Conservation (phyloP, 2,329 filamentous ascomycete genomes). For the Pleoardoris graminearum region DNA sequence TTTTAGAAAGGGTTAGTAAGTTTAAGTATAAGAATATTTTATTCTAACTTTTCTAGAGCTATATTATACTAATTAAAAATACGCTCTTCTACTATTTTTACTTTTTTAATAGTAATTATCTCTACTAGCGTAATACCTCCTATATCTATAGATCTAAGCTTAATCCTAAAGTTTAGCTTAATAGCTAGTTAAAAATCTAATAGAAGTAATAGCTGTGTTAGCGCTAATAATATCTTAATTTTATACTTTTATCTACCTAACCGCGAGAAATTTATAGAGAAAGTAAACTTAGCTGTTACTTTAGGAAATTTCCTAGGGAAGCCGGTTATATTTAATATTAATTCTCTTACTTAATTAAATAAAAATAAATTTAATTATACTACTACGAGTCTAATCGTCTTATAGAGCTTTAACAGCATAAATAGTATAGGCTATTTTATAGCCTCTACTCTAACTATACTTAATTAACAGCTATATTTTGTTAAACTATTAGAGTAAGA, state of each 20-base stretch:
- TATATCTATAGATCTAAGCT: constrained; percentile 11
- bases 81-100: constrained; percentile 10
- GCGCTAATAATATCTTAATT: constrained; percentile 16
- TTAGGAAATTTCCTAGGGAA: constrained; percentile 12
- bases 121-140: constrained; percentile 11
- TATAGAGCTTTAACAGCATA: constrained; percentile 17
- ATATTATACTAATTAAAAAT: constrained; percentile 12
- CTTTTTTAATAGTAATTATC: constrained; percentile 5
- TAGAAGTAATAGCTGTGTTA: constrained; percentile 12
- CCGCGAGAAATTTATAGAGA: constrained; percentile 14
- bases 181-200: constrained; percentile 13
- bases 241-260: constrained; percentile 17
- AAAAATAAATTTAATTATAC: constrained; percentile 14
- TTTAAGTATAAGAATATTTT: constrained; percentile 9
- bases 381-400: constrained; percentile 11
- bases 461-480: constrained; percentile 14
- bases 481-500: constrained; percentile 9
- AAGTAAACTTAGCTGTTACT: constrained; percentile 13
- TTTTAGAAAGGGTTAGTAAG: constrained; percentile 9
- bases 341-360: constrained; percentile 11
- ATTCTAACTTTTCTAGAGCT: constrained; percentile 8
- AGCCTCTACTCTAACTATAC: constrained; percentile 12
- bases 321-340: constrained; percentile 12
- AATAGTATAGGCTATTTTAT: constrained; percentile 10
- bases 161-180: constrained; percentile 16